phyloP scores from a whole-genome alignment of 1,139 yeast species.

The Candida albicans region DNA sequence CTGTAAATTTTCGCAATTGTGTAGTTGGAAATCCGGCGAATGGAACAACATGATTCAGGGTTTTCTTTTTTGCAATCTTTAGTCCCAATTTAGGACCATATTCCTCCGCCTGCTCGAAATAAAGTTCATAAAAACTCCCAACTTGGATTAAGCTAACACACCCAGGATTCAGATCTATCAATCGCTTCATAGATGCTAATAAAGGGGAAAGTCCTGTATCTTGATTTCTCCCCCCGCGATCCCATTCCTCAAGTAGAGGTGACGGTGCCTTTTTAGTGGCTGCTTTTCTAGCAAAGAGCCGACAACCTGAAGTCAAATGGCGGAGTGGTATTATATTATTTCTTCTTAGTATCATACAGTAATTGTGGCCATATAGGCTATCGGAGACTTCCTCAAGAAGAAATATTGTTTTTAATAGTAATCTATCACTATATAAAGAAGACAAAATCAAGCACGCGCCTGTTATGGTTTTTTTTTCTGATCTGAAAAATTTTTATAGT shows the following conservation, averaged over 20 bases:
- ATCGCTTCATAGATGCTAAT: slow-evolving; percentile 33
- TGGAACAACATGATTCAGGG: slow-evolving; percentile 54
- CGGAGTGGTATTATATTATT: too few relatives aligned
- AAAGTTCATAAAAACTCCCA: slow-evolving; percentile 85
- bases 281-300: background rate
- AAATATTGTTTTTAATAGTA: too few relatives aligned
- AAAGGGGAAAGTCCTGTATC: slow-evolving; percentile 30
- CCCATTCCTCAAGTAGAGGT: slow-evolving; percentile 28
- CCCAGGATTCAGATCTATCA: slow-evolving; percentile 48
- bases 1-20: slow-evolving; percentile 72
- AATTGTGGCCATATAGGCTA: too few relatives aligned
- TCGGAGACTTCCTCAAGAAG: too few relatives aligned
- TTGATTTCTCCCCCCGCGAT: slow-evolving; percentile 36
- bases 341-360: too few relatives aligned
- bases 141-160: slow-evolving; percentile 85
- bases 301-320: too few relatives aligned
- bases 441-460: too few relatives aligned
- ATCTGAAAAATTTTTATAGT: too few relatives aligned
- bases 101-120: slow-evolving; percentile 80
- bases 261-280: background rate
- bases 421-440: too few relatives aligned
- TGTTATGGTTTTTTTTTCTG: too few relatives aligned
- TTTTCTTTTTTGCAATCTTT: slow-evolving; percentile 40
- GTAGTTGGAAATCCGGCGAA: slow-evolving; percentile 90
- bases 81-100: slow-evolving; percentile 74